Percentiles rank a stretch among this genome's conserved stretches.
Conservation (phyloP, 495 filamentous ascomycete species). For the Talaromyces adpressus region DNA sequence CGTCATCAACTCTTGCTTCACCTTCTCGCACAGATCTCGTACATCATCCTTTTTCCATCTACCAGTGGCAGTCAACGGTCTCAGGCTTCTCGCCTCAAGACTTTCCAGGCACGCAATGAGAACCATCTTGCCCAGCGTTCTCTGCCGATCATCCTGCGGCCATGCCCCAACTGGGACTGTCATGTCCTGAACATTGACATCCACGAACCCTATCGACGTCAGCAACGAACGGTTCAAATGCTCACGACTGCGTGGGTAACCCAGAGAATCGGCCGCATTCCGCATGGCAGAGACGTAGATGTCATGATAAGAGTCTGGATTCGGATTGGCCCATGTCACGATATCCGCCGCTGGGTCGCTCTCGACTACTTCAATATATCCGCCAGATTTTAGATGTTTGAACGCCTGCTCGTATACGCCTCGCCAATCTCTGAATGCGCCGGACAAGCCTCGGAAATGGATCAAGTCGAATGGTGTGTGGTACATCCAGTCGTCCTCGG, state of each 20-base stretch:
- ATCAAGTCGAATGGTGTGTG: constrained; percentile 57
- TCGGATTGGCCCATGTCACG: constrained; percentile 13
- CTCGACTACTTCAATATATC: constrained; percentile 55
- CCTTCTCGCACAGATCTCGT: constrained; percentile 45
- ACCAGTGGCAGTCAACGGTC: constrained; percentile 52
- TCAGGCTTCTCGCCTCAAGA: constrained; percentile 54
- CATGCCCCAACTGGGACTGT: constrained; percentile 55
- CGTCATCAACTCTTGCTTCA: constrained; percentile 43
- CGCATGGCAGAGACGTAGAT: constrained; percentile 31
- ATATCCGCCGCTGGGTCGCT: constrained; percentile 28
- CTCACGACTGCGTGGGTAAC: constrained; percentile 36
- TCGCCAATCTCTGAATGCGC: constrained; percentile 57
- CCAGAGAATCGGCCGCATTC: constrained; percentile 24
- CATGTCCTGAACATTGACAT: constrained; percentile 46
- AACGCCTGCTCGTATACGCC: constrained; percentile 54
- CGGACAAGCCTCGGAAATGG: constrained; percentile 56
- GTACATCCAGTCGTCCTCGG: constrained; percentile 49
- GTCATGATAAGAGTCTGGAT: constrained; percentile 26
- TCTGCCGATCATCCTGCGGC: constrained; percentile 45
- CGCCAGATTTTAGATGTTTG: constrained; percentile 53
- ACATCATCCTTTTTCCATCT: constrained; percentile 51
- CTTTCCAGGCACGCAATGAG: constrained; percentile 58
- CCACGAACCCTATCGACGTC: constrained; percentile 52
- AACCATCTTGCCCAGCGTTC: constrained; percentile 56
- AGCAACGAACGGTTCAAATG: constrained; percentile 50